Conservation (phyloP, 192 early-diverging fungal genomes). For the Mortierella hygrophila region DNA sequence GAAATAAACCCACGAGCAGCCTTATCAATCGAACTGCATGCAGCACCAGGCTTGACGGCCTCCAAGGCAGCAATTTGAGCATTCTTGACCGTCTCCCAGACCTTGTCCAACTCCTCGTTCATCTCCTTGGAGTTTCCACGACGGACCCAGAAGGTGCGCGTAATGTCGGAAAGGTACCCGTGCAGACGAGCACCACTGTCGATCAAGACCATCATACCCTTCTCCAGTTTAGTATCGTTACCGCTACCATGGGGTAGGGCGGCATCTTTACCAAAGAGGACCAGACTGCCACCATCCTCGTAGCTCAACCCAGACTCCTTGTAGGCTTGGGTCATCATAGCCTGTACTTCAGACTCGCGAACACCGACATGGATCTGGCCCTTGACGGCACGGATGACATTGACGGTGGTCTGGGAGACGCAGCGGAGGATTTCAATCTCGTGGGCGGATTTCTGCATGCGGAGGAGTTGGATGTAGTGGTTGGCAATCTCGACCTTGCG, state of each 20-base stretch:
- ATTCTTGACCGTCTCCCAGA: slow-evolving; percentile 61
- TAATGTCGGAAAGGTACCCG: slow-evolving; percentile 64
- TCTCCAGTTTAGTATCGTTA: slow-evolving; percentile 50
- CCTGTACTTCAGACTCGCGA: slow-evolving; percentile 53
- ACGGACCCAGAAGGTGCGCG: slow-evolving; percentile 62
- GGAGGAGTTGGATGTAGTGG: slow-evolving; percentile 39
- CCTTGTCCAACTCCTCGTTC: slow-evolving; percentile 57
- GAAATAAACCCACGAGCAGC: slow-evolving; percentile 57
- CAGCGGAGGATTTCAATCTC: slow-evolving; percentile 66
- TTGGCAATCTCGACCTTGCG: slow-evolving; percentile 47
- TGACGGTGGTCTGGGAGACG: slow-evolving; percentile 57
- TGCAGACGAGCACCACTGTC: slow-evolving; percentile 62
- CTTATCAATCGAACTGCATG: slow-evolving; percentile 63
- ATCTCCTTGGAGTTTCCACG: slow-evolving; percentile 34
- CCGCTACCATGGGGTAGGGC: slow-evolving; percentile 64
- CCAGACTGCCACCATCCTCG: slow-evolving; percentile 51
- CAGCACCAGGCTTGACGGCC: slow-evolving; percentile 26
- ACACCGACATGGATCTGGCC: slow-evolving; percentile 46
- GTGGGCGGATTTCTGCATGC: slow-evolving; percentile 58
- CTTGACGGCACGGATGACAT: slow-evolving; percentile 59
- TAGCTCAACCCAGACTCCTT: slow-evolving; percentile 51
- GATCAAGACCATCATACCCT: slow-evolving; percentile 59
- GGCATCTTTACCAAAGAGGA: slow-evolving; percentile 62
- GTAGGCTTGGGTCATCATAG: slow-evolving; percentile 48
- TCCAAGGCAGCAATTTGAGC: slow-evolving; percentile 58